Evolutionary conservation across 352 stramenopile species (phyloP).

Genomic region (Phytophthora citrophthora): DNA sequence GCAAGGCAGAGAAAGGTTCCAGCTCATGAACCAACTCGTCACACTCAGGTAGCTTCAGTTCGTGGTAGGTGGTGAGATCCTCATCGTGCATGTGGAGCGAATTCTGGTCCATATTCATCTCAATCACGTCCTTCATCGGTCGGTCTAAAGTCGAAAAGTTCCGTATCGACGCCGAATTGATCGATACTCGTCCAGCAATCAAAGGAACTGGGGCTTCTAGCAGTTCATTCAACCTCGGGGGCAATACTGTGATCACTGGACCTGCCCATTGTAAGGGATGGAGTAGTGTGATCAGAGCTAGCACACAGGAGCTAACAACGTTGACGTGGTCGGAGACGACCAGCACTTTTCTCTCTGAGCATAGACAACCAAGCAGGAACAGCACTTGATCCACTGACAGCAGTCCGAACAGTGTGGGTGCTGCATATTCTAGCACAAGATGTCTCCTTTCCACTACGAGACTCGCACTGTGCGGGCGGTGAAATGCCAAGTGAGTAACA

Average conservation of each 20-base stretch:
- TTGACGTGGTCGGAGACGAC: constrained; percentile 81
- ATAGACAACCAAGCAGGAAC: constrained; percentile 77
- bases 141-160: constrained; percentile 65
- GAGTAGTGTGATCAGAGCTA: constrained; percentile 75
- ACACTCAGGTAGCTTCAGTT: constrained; percentile 77
- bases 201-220: constrained; percentile 79
- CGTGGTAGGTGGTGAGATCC: constrained; percentile 73
- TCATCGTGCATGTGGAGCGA: constrained; percentile 80
- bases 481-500: constrained; percentile 75
- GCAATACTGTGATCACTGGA: constrained; percentile 76
- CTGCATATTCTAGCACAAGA: constrained; percentile 76
- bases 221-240: constrained; percentile 70
- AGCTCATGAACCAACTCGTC: constrained; percentile 80
- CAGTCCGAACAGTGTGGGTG: constrained; percentile 69
- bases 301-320: constrained; percentile 74
- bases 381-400: constrained; percentile 83
- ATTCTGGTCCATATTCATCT: constrained; percentile 87
- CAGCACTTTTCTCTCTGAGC: constrained; percentile 80
- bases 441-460: constrained; percentile 61
- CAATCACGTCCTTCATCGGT: constrained; percentile 75
- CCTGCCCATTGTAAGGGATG: constrained; percentile 78
- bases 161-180: constrained; percentile 45
- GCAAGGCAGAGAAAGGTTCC: constrained; percentile 46
- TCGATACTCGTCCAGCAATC: constrained; percentile 78
- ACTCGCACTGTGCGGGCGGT: constrained; percentile 71